Evolutionary conservation across 352 stramenopile species (phyloP), one percentile per base, ranked within the genome.

Genomic region (Pythium phragmiticola): DNA sequence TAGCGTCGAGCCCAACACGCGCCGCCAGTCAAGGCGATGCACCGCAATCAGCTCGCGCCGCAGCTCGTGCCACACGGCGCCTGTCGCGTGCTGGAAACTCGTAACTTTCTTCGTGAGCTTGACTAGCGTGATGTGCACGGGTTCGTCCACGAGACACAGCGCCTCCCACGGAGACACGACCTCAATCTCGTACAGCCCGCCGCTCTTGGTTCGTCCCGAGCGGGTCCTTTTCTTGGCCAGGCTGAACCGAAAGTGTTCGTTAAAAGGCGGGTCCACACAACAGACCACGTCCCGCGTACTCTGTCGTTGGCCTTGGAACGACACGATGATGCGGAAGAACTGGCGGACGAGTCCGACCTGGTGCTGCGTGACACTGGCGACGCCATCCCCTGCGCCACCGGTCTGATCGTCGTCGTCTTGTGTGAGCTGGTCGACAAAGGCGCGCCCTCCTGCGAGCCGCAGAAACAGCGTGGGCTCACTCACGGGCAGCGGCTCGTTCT

Each of bases 1-100:
- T 5, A 87, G 59, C 0, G 78, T 86, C 2, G 83, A 92, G 42
- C 78, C 86, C n/a, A 96, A 63, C 8, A 89, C 69, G 26, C 85
- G 79, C 1, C 86, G 77, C 87, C 87, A 96, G 63, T 96, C 85
- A 2, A 96, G 50, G 7, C 75, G 72, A 34, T 92, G 76, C 1
- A 80, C 80, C 0, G 85, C 82, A 2, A 96, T 50, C 17, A 94
- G 66, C 47, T 96, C 85, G 1, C 59, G 65, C 4, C 67, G 65
- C 11, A 84, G 36, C 41, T 91, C 84, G 12, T 62, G 62, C 81
- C 79, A 92, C 11, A 62, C 12, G 0, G 63, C 36, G 16, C 46
- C 58, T 2, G 63, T 58, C 0, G 55, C 50, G 7, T 17, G 37
- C 47, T 75, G 65, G 61, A 69, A 73, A 46, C 57, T 58, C 43